Conservation (phyloP, 257 asterid genomes). For the Coffea eugenioides region DNA sequence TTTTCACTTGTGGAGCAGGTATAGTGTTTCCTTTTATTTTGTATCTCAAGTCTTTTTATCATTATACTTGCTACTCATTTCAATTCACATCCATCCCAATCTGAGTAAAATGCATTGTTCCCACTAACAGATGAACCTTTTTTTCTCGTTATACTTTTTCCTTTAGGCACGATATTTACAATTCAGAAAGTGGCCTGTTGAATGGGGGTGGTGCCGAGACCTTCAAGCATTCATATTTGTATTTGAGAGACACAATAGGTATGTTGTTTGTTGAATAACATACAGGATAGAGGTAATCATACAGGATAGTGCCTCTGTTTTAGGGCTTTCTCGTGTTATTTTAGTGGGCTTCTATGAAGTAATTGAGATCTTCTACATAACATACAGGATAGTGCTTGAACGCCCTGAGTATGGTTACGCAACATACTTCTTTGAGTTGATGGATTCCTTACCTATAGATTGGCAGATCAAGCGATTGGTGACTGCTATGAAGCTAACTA, state of each 20-base stretch:
- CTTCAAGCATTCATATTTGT: constrained; percentile 92
- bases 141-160: not conserved
- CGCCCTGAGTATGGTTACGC: constrained; percentile 99
- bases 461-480: constrained; percentile 91
- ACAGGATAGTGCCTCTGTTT: too few species aligned
- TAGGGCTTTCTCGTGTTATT: constrained; percentile 6
- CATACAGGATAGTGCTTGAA: constrained; percentile 89
- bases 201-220: constrained; percentile 99
- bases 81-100: not conserved
- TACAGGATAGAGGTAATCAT: too few species aligned
- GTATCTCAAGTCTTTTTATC: not conserved
- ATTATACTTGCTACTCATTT: not conserved
- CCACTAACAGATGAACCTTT: not conserved
- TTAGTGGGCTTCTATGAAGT: constrained; percentile 5
- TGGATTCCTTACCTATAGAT: constrained; percentile 47
- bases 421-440: constrained; percentile 83
- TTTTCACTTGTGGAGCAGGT: constrained; percentile 97
- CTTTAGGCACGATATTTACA: constrained; percentile 68
- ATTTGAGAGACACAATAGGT: constrained; percentile 92
- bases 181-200: constrained; percentile 86
- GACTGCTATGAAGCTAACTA: constrained; percentile 77
- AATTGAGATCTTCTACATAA: constrained; percentile 14
- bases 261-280: constrained; percentile 6
- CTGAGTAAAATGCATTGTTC: not conserved
- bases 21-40: constrained; percentile 14